phyloP scores from a whole-genome alignment of 1,284 basidiomycete genomes.

The Inonotus hispidus region DNA sequence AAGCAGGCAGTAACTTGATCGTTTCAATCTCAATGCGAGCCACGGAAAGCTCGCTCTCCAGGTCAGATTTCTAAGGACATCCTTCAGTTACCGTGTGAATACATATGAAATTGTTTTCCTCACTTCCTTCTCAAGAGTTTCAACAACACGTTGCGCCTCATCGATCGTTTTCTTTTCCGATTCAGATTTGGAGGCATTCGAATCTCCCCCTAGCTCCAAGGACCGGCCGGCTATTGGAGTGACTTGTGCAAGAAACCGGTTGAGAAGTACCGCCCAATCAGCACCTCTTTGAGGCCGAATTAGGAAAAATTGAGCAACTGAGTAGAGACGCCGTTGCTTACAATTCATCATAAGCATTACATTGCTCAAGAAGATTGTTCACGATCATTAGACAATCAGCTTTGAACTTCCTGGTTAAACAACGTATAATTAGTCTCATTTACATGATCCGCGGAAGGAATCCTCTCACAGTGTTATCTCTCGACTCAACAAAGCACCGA shows the following conservation, averaged over 20 bases:
- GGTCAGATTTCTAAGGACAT: constrained; percentile 39
- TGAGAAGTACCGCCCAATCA: constrained; percentile 59
- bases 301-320: background rate
- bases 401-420: constrained; percentile 50
- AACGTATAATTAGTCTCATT: background rate
- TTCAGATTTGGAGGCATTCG: constrained; percentile 38
- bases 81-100: background rate
- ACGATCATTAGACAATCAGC: constrained; percentile 55
- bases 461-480: constrained; percentile 53
- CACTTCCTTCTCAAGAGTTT: constrained; percentile 64
- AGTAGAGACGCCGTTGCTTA: constrained; percentile 28
- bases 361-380: constrained; percentile 66
- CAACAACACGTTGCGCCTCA: constrained; percentile 49
- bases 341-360: constrained; percentile 56
- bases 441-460: background rate
- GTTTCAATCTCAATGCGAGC: constrained; percentile 64
- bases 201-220: constrained; percentile 45
- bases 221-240: constrained; percentile 64
- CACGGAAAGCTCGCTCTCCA: constrained; percentile 51
- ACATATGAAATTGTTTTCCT: background rate
- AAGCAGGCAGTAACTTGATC: constrained; percentile 40
- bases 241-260: constrained; percentile 57
- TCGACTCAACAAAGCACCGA: constrained; percentile 47
- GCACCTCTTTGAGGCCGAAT: constrained; percentile 42
- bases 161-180: constrained; percentile 60